phyloP scores from a whole-genome alignment of 257 asterid species.

The Solanum rostratum region DNA sequence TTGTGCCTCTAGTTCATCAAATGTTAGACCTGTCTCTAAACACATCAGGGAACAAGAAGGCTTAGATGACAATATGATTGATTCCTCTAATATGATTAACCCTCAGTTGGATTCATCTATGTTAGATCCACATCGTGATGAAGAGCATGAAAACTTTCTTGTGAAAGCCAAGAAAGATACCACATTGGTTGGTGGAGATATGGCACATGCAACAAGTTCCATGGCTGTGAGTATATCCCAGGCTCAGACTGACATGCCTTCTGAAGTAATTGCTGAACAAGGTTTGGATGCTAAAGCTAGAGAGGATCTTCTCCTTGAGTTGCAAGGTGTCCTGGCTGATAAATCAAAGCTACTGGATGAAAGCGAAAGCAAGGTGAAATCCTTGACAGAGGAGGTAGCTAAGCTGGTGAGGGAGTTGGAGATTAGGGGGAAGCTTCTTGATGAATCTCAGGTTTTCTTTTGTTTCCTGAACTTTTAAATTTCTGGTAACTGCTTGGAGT shows the following conservation, averaged over 20 bases:
- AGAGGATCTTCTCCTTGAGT: slow-evolving; percentile 32
- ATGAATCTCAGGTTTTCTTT: slow-evolving; percentile 87
- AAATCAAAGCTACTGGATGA: slow-evolving; percentile 51
- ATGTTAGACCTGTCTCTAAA: slow-evolving; percentile 35
- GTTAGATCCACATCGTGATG: slow-evolving; percentile 61
- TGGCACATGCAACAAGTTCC: slow-evolving; percentile 41
- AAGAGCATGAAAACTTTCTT: slow-evolving; percentile 31
- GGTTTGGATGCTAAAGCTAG: slow-evolving; percentile 27
- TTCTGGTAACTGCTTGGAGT: background rate
- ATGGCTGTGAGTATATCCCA: slow-evolving; percentile 77
- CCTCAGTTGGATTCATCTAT: slow-evolving; percentile 82
- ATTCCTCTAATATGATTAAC: slow-evolving; percentile 52
- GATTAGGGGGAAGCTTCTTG: slow-evolving; percentile 65
- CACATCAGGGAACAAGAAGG: slow-evolving; percentile 51
- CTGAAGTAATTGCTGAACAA: slow-evolving; percentile 25
- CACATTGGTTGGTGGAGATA: slow-evolving; percentile 27
- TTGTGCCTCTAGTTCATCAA: slow-evolving; percentile 41
- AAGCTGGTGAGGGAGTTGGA: slow-evolving; percentile 69
- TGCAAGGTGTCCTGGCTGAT: slow-evolving; percentile 44
- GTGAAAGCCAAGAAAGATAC: slow-evolving; percentile 47
- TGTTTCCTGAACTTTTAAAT: background rate
- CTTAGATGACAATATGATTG: slow-evolving; percentile 70
- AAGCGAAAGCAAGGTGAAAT: slow-evolving; percentile 49
- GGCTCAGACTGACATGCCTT: slow-evolving; percentile 29
- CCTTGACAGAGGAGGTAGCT: slow-evolving; percentile 44